These are phyloP conservation scores for Penicillium psychrofluorescens DNA, from an alignment of 495 filamentous ascomycete species.

Conservation along the genomic window DNA sequence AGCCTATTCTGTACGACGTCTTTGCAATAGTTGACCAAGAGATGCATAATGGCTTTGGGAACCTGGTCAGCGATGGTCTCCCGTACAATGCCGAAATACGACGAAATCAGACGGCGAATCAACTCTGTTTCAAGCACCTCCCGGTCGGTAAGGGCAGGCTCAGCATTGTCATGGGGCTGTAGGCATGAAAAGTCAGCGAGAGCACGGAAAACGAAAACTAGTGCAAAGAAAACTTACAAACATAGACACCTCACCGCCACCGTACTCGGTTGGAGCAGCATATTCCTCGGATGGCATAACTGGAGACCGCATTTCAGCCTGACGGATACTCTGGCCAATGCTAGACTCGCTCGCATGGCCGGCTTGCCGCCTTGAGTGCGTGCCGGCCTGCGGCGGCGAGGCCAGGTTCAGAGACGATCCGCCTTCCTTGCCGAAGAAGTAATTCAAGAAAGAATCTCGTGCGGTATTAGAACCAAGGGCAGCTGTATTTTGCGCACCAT, in stretches of 20 bases:
- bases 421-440: conserved; percentile 96
- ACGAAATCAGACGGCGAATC: conserved; percentile 90
- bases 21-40: conserved; percentile 96
- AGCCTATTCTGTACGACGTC: conserved; percentile 95
- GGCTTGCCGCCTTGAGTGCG: conserved; percentile 53
- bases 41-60: conserved; percentile 97
- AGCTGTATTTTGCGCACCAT: conserved; percentile 60
- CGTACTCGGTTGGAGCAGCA: conserved; percentile 27
- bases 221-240: conserved; percentile 47
- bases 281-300: conserved; percentile 36
- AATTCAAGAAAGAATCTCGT: conserved; percentile 90
- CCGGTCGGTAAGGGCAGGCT: conserved; percentile 86
- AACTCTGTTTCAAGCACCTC: conserved; percentile 96
- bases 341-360: conserved; percentile 70
- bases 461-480: conserved; percentile 48
- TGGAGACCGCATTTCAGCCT: conserved; percentile 52
- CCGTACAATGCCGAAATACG: conserved; percentile 97
- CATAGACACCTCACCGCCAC: conserved; percentile 39
- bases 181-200: conserved; percentile 10
- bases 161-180: conserved; percentile 39
- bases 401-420: conserved; percentile 33
- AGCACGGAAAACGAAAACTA: neutral
- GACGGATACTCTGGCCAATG: conserved; percentile 75
- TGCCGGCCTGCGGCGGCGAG: conserved; percentile 20
- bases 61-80: conserved; percentile 97